These are phyloP conservation scores for Dactylellina leptospora DNA, from an alignment of 2,329 filamentous ascomycete genomes.

Conservation along the genomic window DNA sequence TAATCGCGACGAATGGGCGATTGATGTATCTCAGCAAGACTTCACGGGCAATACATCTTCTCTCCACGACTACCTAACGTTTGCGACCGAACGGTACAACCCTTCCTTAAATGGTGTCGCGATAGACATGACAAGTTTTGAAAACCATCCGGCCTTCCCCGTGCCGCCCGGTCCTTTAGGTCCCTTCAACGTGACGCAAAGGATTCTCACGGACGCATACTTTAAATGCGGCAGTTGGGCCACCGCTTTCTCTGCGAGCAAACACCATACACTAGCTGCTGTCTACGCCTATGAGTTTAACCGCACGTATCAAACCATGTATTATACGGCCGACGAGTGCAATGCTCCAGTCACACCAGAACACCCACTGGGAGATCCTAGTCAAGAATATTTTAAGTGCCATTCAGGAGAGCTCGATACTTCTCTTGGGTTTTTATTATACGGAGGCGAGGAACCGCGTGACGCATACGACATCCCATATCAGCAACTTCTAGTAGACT, in stretches of 20 bases:
- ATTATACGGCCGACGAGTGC: slow-evolving; percentile 58
- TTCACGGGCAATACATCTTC: slow-evolving; percentile 46
- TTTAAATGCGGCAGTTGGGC: slow-evolving; percentile 60
- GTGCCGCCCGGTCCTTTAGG: slow-evolving; percentile 8
- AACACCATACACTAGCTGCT: slow-evolving; percentile 57
- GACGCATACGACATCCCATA: slow-evolving; percentile 60
- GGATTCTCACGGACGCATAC: slow-evolving; percentile 58
- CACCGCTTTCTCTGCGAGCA: slow-evolving; percentile 59
- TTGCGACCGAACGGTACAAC: slow-evolving; percentile 35
- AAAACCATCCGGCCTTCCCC: slow-evolving; percentile 45
- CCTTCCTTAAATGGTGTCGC: background rate
- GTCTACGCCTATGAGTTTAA: slow-evolving; percentile 61
- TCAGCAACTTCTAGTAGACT: slow-evolving; percentile 59
- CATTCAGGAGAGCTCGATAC: slow-evolving; percentile 61
- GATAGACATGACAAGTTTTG: slow-evolving; percentile 51
- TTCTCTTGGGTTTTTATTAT: slow-evolving; percentile 60
- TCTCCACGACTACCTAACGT: slow-evolving; percentile 37
- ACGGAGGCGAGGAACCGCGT: slow-evolving; percentile 59
- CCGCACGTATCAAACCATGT: slow-evolving; percentile 60
- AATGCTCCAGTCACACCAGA: slow-evolving; percentile 56
- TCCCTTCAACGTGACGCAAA: slow-evolving; percentile 58
- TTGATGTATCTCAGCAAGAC: background rate
- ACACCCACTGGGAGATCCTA: slow-evolving; percentile 60
- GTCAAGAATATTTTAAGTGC: slow-evolving; percentile 62
- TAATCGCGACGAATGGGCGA: slow-evolving; percentile 59